These are phyloP conservation scores for Psilocybe mexicana DNA, from an alignment of 1,284 basidiomycete genomes.

Conservation along the genomic window DNA sequence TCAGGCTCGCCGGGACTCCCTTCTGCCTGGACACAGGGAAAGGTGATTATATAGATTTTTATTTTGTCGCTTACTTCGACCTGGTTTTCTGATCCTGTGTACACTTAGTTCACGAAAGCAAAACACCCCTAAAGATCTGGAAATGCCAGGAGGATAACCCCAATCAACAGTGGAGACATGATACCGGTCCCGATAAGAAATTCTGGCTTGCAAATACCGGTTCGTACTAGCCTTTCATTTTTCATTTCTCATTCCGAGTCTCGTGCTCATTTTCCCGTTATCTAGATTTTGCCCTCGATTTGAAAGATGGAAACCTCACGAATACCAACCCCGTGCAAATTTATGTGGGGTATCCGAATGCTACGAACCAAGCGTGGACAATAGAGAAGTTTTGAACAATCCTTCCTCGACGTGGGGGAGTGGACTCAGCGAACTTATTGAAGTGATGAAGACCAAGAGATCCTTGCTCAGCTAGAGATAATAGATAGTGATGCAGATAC, in stretches of 20 bases:
- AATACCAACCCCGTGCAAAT: constrained; percentile 24
- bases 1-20: constrained; percentile 23
- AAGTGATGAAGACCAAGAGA: no score
- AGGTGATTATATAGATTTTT: constrained; percentile 1
- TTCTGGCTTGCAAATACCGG: constrained; percentile 14
- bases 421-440: no score
- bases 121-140: constrained; percentile 24
- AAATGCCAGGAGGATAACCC: constrained; percentile 21
- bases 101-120: constrained; percentile 17
- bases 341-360: constrained; percentile 17
- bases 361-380: constrained; percentile 26
- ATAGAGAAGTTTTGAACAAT: not conserved
- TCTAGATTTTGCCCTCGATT: constrained; percentile 20
- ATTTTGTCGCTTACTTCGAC: not conserved
- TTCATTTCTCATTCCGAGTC: not conserved
- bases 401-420: no score
- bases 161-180: constrained; percentile 24
- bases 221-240: constrained; percentile 1
- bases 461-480: not conserved
- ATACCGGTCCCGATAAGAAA: constrained; percentile 13
- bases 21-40: constrained; percentile 28
- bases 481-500: not conserved
- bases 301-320: constrained; percentile 19
- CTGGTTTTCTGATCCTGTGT: not conserved
- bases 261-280: not conserved